Evolutionary conservation across 495 filamentous ascomycete genomes (phyloP), one percentile per base, ranked within the genome.

Genomic region (Neurospora intermedia): DNA sequence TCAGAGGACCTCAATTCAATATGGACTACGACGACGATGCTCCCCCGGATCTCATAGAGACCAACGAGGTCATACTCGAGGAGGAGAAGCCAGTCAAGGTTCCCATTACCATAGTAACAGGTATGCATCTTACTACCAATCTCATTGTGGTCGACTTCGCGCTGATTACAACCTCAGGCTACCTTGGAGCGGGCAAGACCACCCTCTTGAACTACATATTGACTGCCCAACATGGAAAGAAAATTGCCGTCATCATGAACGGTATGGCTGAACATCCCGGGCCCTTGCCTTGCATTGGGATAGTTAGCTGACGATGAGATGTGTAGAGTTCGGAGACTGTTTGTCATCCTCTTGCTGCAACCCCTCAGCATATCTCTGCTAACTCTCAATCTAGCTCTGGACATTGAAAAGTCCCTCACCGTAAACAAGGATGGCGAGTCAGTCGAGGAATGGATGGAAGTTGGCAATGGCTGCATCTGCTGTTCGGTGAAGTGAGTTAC

Each of bases 401-500:
- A 97, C 79, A 97, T 99, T 76, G 95, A 99, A 78, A 97, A 97
- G 79, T 91, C 93, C 54, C 84, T 98, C 73, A 97, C 94, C 7
- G 87, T 98, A 75, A 94, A 91, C 78, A 89, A 94, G 80, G 91
- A 89, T 75, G 94, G 92, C 70, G 89, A 94, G 74, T 88, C 94
- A 81, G 92, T 94, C 3, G 91, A 96, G 76, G 94, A 97, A 83
- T 98, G 95, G 95, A 89, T 98, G 69, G 93, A 97, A 75, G 89
- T 99, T 69, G 93, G 92, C 62, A 99, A 99, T 78, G 96, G 96
- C 73, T 99, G 96, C 84, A 94, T 99, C 76, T 99, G 96, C 84
- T 99, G 96, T 83, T 97, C 95, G 31, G 94, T 99, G 77, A 99
- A 97, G 93, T 95, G 87, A 74, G 73, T 73, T 45, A 15, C 15